Conservation (phyloP, 768 basidiomycete genomes). For the Mycena haematopus region DNA sequence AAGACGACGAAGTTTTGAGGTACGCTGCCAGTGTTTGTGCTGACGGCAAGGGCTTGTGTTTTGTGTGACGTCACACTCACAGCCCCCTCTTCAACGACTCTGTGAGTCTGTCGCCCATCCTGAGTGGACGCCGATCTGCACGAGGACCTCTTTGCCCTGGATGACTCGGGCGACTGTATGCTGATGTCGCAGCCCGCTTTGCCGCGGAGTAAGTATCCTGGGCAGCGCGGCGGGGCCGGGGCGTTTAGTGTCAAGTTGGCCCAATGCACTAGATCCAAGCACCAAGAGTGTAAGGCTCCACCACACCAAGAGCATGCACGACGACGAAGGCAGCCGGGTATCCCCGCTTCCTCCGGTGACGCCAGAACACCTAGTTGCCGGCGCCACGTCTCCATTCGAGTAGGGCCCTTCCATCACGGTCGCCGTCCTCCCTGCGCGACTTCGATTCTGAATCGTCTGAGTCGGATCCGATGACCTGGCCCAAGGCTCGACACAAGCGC, state of each 20-base stretch:
- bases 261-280: too few relatives aligned
- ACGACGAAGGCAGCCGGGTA: neutral
- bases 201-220: too few relatives aligned
- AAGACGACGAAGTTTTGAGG: too few relatives aligned
- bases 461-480: conserved; percentile 7
- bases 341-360: conserved; percentile 12
- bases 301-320: neutral
- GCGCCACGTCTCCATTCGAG: conserved; percentile 15
- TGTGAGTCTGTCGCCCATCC: too few relatives aligned
- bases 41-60: too few relatives aligned
- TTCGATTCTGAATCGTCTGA: neutral
- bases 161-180: conserved; percentile 13
- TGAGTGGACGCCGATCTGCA: conserved; percentile 22
- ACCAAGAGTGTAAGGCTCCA: conserved; percentile 18
- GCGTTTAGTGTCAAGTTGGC: too few relatives aligned
- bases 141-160: conserved; percentile 6
- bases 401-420: neutral
- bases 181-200: conserved; percentile 27
- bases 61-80: too few relatives aligned
- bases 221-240: conserved; percentile 4
- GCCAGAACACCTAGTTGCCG: neutral
- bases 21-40: too few relatives aligned
- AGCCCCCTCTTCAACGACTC: too few relatives aligned
- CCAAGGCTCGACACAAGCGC: neutral
- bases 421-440: conserved; percentile 13